These are phyloP conservation scores for Eutrema heterophyllum DNA, from an alignment of 345 rosid genomes.

Conservation along the genomic window DNA sequence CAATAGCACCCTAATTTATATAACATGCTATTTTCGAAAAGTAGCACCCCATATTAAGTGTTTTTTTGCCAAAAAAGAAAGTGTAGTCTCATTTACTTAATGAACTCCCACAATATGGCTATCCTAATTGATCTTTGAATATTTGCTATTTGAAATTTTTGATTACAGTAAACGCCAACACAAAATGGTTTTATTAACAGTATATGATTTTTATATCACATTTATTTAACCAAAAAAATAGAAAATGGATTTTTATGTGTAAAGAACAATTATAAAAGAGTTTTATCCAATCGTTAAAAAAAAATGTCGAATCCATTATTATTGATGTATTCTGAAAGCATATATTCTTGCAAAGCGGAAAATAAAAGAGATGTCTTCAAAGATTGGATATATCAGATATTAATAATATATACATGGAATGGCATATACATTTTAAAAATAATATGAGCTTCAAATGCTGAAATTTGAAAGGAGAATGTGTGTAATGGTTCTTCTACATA, in stretches of 20 bases:
- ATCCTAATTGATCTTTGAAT: background rate
- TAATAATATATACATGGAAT: background rate
- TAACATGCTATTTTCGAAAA: background rate
- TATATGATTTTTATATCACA: background rate
- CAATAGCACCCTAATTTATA: background rate
- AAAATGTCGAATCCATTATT: slow-evolving; percentile 8
- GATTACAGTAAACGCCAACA: background rate
- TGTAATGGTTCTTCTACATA: slow-evolving; percentile 18
- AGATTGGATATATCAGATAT: slow-evolving; percentile 9
- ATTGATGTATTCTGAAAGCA: slow-evolving; percentile 23
- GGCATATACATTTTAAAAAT: background rate
- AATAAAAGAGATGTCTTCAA: slow-evolving; percentile 10
- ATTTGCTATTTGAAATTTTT: background rate
- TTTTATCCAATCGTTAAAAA: slow-evolving; percentile 14
- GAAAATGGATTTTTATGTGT: background rate
- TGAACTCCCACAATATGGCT: too few relatives aligned
- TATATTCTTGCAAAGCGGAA: slow-evolving; percentile 15
- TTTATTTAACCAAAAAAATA: background rate
- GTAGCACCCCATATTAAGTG: background rate
- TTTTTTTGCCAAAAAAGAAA: too few relatives aligned
- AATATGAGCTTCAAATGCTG: background rate
- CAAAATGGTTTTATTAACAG: background rate
- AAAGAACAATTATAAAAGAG: slow-evolving; percentile 21
- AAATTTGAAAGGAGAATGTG: slow-evolving; percentile 18
- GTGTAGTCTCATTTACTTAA: too few relatives aligned